Base-by-base conservation (phyloP, 352 stramenopile species). In the Pseudoperonospora humuli region DNA sequence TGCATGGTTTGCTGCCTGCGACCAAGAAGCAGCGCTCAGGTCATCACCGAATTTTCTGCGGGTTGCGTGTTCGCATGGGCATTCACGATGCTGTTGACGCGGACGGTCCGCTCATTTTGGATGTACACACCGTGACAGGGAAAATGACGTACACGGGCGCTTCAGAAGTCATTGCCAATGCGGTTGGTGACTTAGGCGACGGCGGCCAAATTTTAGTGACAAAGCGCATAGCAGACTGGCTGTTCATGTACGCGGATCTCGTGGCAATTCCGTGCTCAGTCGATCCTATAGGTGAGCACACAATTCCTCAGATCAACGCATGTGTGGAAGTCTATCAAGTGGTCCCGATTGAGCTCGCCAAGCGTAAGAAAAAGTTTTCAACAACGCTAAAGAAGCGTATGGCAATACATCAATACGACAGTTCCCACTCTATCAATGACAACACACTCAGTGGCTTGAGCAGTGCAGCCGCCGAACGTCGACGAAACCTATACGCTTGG, bases 71-170 rank as follows among this genome's bases (percentile, higher is more conserved):
- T 3, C 71, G 71, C 11, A 84, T 84, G 71, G 71, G 71, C 5
- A 78, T 84, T 20, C 71, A 84, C 35, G 70, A 73, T 17, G 61
- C 70, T 7, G 39, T 64, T 0, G 45, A 64, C 7, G 25, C 41
- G 0, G 67, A 79, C 17, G 67, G 67, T 3, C 41, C 54, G 1
- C 32, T 79, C 2, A 39, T 79, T 1, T 35, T 67, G 10, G 50
- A 73, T 20, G 53, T 73, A 1, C 70, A 83, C 39, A 50, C 64
- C 0, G 59, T 83, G 15, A 83, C 70, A 7, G 61, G 65, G 8
- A 77, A 77, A 32, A 77, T 75, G 61, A 79, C 56, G 7, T 83
- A 83, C 42, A 75, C 66, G 1, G 70, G 70, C 5, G 57, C 67
- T 3, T 67, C 67, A 0, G 64, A 76, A 48, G 56, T 79, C 3